Conservation (phyloP, 495 filamentous ascomycete species). For the Neurospora sp. region DNA sequence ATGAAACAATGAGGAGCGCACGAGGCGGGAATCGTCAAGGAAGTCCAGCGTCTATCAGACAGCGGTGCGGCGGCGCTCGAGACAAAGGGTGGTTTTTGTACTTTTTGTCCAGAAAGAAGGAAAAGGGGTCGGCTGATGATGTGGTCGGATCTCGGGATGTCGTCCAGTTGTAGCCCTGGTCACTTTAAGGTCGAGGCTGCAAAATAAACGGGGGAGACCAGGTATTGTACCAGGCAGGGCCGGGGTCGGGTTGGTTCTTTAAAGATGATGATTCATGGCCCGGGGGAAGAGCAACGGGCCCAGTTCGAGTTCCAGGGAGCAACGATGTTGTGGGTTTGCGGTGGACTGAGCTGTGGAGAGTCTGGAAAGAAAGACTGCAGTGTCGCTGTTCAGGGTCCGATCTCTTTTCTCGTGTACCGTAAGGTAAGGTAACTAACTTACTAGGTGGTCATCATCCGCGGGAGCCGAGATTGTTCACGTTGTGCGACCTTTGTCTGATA, state of each 20-base stretch:
- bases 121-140: neutral
- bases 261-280: neutral
- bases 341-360: neutral
- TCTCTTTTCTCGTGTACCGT: neutral
- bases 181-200: neutral
- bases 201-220: neutral
- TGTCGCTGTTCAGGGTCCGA: neutral
- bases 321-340: neutral
- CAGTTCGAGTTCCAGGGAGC: neutral
- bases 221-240: neutral
- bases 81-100: neutral
- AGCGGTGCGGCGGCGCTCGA: neutral
- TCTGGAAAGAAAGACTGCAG: neutral
- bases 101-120: neutral
- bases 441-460: neutral
- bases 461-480: neutral
- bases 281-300: neutral
- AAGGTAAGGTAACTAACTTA: neutral
- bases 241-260: neutral
- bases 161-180: neutral
- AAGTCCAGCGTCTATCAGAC: neutral
- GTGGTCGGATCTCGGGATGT: neutral
- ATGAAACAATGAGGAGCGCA: neutral
- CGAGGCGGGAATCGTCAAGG: neutral
- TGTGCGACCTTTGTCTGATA: neutral